Base-by-base conservation (phyloP, 2,329 filamentous ascomycete genomes). In the Gyromitra esculenta region DNA sequence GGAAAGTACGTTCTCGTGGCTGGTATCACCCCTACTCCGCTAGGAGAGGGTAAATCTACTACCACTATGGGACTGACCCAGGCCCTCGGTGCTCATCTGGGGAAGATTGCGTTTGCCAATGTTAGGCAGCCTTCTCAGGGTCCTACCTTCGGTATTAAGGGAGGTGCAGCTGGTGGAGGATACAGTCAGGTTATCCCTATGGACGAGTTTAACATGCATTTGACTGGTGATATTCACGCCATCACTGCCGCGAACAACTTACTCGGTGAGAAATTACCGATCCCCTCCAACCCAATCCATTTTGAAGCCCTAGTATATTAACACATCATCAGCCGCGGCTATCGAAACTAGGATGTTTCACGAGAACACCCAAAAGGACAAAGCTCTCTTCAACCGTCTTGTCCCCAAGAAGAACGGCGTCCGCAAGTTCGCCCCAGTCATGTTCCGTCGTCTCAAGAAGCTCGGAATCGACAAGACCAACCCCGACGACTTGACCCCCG, bases 111-210 rank as follows among this genome's bases (percentile, higher is more conserved):
- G 1, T 98, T 99, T 84, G 96, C 96, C 84, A 98, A 99, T 83
- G 96, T 99, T 65, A 90, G 96, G 77, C 96, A 99, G 83, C 96
- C 96, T 65, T 97, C 93, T 81, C 96, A 98, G 86, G 96, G 96
- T 3, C 96, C 96, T 72, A 99, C 96, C 0, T 99, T 99, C 83
- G 96, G 96, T 82, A 98, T 99, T 88, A 99, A 99, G 87, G 96
- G 96, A 78, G 96, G 96, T 82, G 96, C 96, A 76, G 96, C 96
- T 73, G 96, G 96, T 82, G 96, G 96, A 84, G 96, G 96, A 50
- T 99, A 98, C 89, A 97, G 93, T 84, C 96, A 99, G 84, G 96
- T 99, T 82, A 98, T 99, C 81, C 96, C 96, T 75, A 99, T 99
- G 96, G 96, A 99, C 81, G 96, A 99, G 84, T 99, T 99, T 87